A percentile compares a stretch with the other conserved stretches of the same genome.
Evolutionary conservation across 352 stramenopile species (phyloP).

Genomic region (Globisporangium echinulatum): DNA sequence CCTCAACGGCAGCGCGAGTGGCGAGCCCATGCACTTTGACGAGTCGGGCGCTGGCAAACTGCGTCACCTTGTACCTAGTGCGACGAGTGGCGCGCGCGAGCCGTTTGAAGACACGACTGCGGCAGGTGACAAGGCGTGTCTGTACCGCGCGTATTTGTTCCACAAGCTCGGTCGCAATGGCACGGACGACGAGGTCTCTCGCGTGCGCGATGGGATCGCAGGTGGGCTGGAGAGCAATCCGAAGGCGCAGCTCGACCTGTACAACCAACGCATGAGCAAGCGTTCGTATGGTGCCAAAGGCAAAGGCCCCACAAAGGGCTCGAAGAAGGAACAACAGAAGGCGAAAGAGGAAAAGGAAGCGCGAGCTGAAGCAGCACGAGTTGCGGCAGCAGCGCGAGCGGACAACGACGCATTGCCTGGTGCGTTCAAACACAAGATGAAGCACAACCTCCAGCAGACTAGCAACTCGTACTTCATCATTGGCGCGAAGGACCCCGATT

Average conservation of each 20-base stretch:
- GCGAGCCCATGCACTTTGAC: background rate
- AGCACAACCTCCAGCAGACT: background rate
- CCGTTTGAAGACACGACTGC: background rate
- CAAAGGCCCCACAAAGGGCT: no score
- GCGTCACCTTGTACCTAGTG: background rate
- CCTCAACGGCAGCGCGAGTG: background rate
- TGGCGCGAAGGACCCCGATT: background rate
- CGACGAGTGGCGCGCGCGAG: background rate
- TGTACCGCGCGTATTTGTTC: background rate
- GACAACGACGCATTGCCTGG: rapidly evolving
- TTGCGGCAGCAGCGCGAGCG: background rate
- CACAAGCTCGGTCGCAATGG: background rate
- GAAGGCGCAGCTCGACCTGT: background rate
- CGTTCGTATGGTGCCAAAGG: background rate
- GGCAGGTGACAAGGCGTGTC: background rate
- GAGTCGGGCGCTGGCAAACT: background rate
- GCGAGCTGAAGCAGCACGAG: no score
- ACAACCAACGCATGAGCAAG: background rate
- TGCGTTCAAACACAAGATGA: background rate
- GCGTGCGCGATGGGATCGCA: background rate
- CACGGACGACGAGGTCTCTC: background rate
- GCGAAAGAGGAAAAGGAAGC: background rate
- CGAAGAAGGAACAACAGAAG: background rate
- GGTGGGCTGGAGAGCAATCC: background rate
- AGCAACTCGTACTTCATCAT: background rate